phyloP scores from a whole-genome alignment of 345 rosid species.

The Alliaria petiolata region DNA sequence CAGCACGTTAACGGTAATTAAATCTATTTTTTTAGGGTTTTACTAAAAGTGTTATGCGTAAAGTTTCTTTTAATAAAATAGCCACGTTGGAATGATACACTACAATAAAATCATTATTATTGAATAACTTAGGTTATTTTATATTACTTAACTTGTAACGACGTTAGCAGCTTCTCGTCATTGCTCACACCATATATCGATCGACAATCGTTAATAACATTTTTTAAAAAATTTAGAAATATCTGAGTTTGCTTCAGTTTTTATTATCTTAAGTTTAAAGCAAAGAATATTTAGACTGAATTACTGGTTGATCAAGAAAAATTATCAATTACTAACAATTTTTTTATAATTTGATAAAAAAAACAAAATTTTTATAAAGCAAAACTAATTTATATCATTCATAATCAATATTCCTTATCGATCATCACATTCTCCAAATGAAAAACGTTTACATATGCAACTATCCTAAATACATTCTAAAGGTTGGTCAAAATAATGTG shows the following conservation, averaged over 20 bases:
- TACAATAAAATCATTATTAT: neutral
- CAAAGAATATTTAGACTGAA: neutral
- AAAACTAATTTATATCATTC: neutral
- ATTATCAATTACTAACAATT: neutral
- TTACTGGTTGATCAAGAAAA: neutral
- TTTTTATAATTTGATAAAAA: too few relatives aligned
- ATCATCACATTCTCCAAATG: neutral
- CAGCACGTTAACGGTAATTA: neutral
- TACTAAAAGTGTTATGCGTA: neutral
- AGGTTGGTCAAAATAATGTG: neutral
- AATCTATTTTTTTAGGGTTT: neutral
- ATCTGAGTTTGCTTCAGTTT: neutral
- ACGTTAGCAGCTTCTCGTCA: slow-evolving; percentile 3
- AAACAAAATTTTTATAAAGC: neutral
- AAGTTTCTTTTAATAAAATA: neutral
- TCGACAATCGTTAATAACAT: neutral
- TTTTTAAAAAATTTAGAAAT: neutral
- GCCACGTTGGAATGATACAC: neutral
- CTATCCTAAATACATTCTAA: neutral
- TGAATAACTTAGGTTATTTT: neutral
- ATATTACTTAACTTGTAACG: neutral
- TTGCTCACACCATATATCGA: neutral
- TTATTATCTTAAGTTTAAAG: neutral
- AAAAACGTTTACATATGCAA: neutral
- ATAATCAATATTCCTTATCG: neutral